These are phyloP conservation scores for Diaporthe capsici DNA, from an alignment of 2,329 filamentous ascomycete genomes.

Conservation along the genomic window DNA sequence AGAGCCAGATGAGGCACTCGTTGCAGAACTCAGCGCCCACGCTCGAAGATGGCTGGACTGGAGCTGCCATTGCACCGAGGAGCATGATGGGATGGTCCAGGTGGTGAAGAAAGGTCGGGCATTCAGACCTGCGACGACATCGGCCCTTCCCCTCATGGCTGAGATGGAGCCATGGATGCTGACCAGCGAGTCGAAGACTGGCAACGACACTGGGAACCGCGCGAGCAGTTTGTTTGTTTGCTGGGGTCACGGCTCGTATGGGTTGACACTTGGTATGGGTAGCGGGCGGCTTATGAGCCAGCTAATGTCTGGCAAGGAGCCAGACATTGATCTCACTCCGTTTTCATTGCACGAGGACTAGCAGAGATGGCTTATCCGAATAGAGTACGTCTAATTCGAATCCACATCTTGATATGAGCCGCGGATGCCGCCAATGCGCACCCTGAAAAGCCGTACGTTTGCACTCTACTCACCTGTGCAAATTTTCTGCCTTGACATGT, in stretches of 20 bases:
- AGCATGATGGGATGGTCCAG: not conserved
- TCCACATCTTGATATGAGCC: not conserved
- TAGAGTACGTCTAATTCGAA: not conserved
- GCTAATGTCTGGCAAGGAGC: not conserved
- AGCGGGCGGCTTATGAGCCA: slow-evolving; percentile 21
- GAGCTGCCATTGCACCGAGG: not conserved
- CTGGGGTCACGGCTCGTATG: slow-evolving; percentile 16
- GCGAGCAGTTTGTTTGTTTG: not conserved
- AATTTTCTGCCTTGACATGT: not conserved
- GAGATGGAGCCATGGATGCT: not conserved
- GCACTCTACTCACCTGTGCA: not conserved
- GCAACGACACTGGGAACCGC: not conserved
- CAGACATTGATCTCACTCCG: not conserved
- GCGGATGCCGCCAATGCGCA: not conserved
- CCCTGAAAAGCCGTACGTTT: not conserved
- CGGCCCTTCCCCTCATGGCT: not conserved
- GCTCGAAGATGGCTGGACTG: slow-evolving; percentile 10
- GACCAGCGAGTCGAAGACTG: not conserved
- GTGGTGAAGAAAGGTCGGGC: slow-evolving; percentile 9
- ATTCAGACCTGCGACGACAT: not conserved
- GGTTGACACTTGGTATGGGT: slow-evolving; percentile 16
- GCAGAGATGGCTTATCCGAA: not conserved
- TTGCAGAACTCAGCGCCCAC: not conserved
- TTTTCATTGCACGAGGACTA: not conserved
- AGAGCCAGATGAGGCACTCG: not conserved